Conservation (phyloP, 441 rosid species). For the Pelargonium citronellum region DNA sequence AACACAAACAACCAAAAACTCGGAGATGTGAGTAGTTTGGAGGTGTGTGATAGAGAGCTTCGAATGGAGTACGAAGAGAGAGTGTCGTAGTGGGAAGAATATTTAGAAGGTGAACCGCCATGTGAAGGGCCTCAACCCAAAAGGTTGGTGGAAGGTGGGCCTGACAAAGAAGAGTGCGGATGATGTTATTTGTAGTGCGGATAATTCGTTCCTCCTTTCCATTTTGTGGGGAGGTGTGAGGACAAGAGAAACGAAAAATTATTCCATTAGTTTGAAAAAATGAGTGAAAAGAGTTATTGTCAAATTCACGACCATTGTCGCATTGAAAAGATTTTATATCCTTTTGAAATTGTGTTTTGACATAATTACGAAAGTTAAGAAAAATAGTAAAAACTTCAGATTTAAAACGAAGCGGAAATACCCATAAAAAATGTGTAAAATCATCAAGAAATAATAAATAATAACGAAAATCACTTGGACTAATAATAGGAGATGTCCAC, state of each 20-base stretch:
- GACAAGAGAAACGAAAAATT: slow-evolving; percentile 10
- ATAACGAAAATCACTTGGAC: not conserved
- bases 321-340: not conserved
- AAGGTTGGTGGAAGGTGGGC: not conserved
- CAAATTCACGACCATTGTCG: slow-evolving; percentile 8
- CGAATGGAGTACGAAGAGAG: not conserved
- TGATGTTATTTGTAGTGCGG: not conserved
- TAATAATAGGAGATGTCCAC: too few relatives aligned
- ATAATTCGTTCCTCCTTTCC: slow-evolving; percentile 11
- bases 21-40: not conserved
- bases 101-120: not conserved
- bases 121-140: slow-evolving; percentile 6
- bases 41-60: not conserved
- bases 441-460: not conserved
- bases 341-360: not conserved
- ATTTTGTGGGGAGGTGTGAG: slow-evolving; percentile 14
- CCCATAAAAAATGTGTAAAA: not conserved
- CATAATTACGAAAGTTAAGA: slow-evolving; percentile 1
- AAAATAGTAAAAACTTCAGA: slow-evolving; percentile 12
- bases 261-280: not conserved
- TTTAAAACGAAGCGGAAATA: not conserved
- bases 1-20: not conserved
- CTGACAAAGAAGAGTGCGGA: not conserved
- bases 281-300: not conserved
- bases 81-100: not conserved